A percentile compares a stretch with the other conserved stretches of the same genome.
phyloP scores from a whole-genome alignment of 2,329 filamentous ascomycete genomes.

The Penicillium sp. region DNA sequence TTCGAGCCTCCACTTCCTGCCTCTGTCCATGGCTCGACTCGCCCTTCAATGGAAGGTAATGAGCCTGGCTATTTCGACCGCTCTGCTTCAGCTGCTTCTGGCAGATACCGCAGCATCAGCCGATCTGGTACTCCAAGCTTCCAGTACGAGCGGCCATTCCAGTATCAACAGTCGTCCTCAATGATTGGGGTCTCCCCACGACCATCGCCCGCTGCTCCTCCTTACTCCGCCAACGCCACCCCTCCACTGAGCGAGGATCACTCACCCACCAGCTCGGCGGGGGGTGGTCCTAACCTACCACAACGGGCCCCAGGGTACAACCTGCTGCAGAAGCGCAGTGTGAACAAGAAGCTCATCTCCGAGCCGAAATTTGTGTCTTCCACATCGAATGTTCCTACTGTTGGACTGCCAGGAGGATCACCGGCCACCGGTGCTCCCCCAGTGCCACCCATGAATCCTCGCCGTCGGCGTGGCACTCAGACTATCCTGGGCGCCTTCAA shows the following conservation, averaged over 20 bases:
- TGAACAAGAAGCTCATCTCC: slow-evolving; percentile 60
- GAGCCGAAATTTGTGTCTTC: slow-evolving; percentile 52
- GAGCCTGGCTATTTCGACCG: slow-evolving; percentile 32
- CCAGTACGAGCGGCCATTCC: slow-evolving; percentile 33
- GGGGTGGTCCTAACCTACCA: slow-evolving; percentile 18
- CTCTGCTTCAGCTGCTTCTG: slow-evolving; percentile 38
- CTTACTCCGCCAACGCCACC: slow-evolving; percentile 50
- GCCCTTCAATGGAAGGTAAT: slow-evolving; percentile 34
- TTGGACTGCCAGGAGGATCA: slow-evolving; percentile 54
- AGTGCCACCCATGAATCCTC: slow-evolving; percentile 57
- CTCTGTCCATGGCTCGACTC: slow-evolving; percentile 34
- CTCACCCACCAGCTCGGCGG: slow-evolving; percentile 32
- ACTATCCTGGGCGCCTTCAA: slow-evolving; percentile 39
- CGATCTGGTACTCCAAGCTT: slow-evolving; percentile 34
- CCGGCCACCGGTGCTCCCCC: slow-evolving; percentile 50
- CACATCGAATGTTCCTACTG: slow-evolving; percentile 56
- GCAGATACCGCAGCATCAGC: slow-evolving; percentile 39
- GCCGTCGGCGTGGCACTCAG: slow-evolving; percentile 49
- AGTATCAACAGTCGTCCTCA: slow-evolving; percentile 25
- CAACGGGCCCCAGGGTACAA: slow-evolving; percentile 29
- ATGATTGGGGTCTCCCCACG: slow-evolving; percentile 42
- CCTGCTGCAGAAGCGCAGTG: slow-evolving; percentile 51
- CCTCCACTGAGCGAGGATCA: slow-evolving; percentile 49
- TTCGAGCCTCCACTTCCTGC: slow-evolving; percentile 22
- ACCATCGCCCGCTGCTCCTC: slow-evolving; percentile 44